These are phyloP conservation scores for Rhizoclosmatium globosum DNA, from an alignment of 192 early-diverging fungal genomes.

Conservation along the genomic window DNA sequence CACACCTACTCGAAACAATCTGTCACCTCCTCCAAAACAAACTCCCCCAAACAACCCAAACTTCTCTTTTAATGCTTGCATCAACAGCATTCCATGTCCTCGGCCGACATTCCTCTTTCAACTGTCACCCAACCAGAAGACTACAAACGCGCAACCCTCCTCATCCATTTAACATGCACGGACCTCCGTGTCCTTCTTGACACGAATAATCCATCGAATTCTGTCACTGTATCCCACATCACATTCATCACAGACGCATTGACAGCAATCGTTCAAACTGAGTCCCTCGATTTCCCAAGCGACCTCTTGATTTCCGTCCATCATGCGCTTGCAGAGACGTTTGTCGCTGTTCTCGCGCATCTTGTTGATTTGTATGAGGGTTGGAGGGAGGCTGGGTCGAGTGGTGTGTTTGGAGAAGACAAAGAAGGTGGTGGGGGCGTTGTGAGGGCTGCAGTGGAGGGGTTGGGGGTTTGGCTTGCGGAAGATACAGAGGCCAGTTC, in stretches of 20 bases:
- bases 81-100: background rate
- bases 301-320: constrained; percentile 18
- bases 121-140: no score
- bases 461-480: constrained; percentile 3
- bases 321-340: constrained; percentile 28
- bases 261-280: constrained; percentile 19
- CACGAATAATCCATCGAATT: background rate
- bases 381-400: background rate
- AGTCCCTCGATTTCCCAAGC: constrained; percentile 3
- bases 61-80: constrained; percentile 6
- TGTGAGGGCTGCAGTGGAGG: background rate
- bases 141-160: constrained; percentile 22
- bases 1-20: no score
- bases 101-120: constrained; percentile 22
- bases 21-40: no score
- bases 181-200: constrained; percentile 33
- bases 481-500: constrained; percentile 15
- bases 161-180: constrained; percentile 22
- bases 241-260: constrained; percentile 21
- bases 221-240: constrained; percentile 1
- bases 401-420: background rate
- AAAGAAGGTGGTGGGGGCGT: no score
- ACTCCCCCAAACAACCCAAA: no score
- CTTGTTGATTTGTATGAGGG: constrained; percentile 19
- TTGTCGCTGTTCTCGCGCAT: constrained; percentile 27